A percentile compares a stretch with the other conserved stretches of the same genome.
Conservation (phyloP, 257 asterid species). For the Ilex aquifolium region DNA sequence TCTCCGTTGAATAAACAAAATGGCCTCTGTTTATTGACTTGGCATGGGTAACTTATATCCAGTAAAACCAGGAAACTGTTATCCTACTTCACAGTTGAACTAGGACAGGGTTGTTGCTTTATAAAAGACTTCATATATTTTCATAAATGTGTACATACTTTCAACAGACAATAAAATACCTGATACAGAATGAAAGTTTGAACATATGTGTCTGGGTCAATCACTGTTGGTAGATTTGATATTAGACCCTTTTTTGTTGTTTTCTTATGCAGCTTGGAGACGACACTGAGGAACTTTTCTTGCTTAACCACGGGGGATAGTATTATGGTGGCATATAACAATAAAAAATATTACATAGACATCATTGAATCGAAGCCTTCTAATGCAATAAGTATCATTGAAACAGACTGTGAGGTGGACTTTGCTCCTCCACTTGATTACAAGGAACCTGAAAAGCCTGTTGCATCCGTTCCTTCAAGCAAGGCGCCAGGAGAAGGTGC, state of each 20-base stretch:
- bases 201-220: no score
- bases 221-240: not conserved
- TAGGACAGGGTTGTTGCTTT: no score
- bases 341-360: constrained; percentile 87
- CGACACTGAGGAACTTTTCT: constrained; percentile 89
- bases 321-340: constrained; percentile 98
- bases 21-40: no score
- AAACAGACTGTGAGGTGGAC: constrained; percentile 99
- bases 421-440: constrained; percentile 99
- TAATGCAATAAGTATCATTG: constrained; percentile 81
- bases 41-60: no score
- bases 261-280: constrained; percentile 78
- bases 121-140: no score
- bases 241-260: not conserved
- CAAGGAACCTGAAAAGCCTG: constrained; percentile 85
- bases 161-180: no score
- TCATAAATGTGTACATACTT: no score
- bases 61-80: no score
- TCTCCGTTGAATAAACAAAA: no score
- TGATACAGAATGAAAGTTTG: no score
- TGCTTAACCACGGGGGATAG: constrained; percentile 96
- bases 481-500: constrained; percentile 65
- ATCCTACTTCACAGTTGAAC: no score
- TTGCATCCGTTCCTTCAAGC: constrained; percentile 34
- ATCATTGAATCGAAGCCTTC: constrained; percentile 94